A percentile compares a stretch with the other conserved stretches of the same genome.
Conservation (phyloP, 495 filamentous ascomycete species). For the Penicillium maclennaniae region DNA sequence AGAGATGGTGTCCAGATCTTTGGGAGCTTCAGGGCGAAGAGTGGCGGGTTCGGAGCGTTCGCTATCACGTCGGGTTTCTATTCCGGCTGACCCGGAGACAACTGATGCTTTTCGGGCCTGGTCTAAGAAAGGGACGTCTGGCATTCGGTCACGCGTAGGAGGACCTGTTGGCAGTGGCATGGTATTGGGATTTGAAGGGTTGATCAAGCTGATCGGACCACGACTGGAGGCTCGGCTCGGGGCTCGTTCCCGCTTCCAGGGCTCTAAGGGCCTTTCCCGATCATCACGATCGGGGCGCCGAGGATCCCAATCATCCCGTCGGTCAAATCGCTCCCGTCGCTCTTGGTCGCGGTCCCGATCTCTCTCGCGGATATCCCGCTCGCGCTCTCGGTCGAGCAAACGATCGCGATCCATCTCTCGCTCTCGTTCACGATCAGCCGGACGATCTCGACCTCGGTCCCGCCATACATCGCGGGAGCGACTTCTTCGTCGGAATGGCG, state of each 20-base stretch:
- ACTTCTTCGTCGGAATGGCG: conserved; percentile 51
- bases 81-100: conserved; percentile 19
- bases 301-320: conserved; percentile 42
- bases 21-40: conserved; percentile 36
- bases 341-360: conserved; percentile 39
- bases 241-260: conserved; percentile 49
- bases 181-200: conserved; percentile 16
- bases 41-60: conserved; percentile 37
- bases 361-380: conserved; percentile 34
- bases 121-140: background rate
- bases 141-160: background rate
- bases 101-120: conserved; percentile 36
- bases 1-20: conserved; percentile 34
- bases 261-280: conserved; percentile 58
- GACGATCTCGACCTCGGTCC: conserved; percentile 40
- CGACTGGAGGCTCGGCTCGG: conserved; percentile 42
- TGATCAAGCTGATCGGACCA: conserved; percentile 30
- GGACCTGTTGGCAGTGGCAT: background rate
- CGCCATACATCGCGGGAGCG: conserved; percentile 66
- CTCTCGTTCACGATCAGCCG: conserved; percentile 39
- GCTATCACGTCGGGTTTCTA: conserved; percentile 40
- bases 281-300: conserved; percentile 45
- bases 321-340: conserved; percentile 44
- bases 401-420: conserved; percentile 38
- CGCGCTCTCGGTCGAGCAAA: conserved; percentile 31